Conservation (phyloP, 768 basidiomycete species). For the Galerina sulciceps region DNA sequence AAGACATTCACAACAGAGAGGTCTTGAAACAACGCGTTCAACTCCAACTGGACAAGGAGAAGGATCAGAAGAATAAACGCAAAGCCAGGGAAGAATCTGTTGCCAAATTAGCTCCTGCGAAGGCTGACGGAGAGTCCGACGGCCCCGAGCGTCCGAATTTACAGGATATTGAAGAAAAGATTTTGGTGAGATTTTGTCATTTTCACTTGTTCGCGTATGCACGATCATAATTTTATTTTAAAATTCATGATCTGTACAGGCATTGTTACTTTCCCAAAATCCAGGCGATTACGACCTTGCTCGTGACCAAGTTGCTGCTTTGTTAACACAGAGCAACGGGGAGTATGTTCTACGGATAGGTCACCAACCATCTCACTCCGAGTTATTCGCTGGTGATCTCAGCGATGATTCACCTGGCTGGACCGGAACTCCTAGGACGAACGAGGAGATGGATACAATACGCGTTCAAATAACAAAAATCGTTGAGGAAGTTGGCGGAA, state of each 20-base stretch:
- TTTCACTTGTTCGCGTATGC: conserved; percentile 1
- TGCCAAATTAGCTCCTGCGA: background rate
- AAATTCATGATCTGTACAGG: conserved; percentile 34
- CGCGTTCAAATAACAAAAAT: conserved; percentile 44
- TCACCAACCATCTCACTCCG: conserved; percentile 58
- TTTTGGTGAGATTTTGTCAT: conserved; percentile 45
- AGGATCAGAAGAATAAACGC: conserved; percentile 41
- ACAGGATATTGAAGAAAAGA: conserved; percentile 56
- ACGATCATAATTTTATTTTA: background rate
- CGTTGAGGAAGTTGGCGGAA: conserved; percentile 81
- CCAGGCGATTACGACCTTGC: conserved; percentile 53
- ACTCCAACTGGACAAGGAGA: conserved; percentile 36
- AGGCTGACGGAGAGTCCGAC: conserved; percentile 4
- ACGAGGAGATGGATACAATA: conserved; percentile 55
- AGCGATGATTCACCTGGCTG: conserved; percentile 53
- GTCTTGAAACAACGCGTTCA: conserved; percentile 62
- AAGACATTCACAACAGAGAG: conserved; percentile 74
- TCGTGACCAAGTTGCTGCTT: conserved; percentile 64
- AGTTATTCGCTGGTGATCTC: conserved; percentile 59
- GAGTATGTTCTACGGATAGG: conserved; percentile 82
- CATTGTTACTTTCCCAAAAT: conserved; percentile 45
- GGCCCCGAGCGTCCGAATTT: conserved; percentile 22
- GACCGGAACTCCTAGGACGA: conserved; percentile 54
- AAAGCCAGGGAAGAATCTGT: conserved; percentile 43
- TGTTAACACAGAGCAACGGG: conserved; percentile 70